These are phyloP conservation scores for Sporothrix brasiliensis DNA, from an alignment of 2,329 filamentous ascomycete species.

Conservation along the genomic window DNA sequence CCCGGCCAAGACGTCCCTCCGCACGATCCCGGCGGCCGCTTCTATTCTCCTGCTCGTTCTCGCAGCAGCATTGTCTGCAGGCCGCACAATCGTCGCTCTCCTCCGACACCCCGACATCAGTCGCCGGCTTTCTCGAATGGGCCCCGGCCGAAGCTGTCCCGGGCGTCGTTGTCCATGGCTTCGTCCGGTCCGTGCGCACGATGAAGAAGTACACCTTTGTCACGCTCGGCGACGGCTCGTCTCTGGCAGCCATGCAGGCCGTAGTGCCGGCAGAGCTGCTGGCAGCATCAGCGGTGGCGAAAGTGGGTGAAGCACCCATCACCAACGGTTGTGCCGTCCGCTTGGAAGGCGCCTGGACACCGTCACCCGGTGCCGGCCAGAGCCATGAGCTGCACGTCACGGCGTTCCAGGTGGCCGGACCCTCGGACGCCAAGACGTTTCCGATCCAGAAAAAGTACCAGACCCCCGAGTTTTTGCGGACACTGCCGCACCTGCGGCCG, in stretches of 20 bases:
- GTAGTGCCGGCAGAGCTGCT: constrained; percentile 69
- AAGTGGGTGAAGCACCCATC: constrained; percentile 58
- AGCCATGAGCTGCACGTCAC: constrained; percentile 79
- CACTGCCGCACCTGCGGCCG: constrained; percentile 81
- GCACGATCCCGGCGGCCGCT: neutral
- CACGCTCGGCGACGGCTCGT: constrained; percentile 84
- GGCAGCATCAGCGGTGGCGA: constrained; percentile 51
- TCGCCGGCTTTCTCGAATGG: constrained; percentile 61
- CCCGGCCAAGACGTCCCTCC: neutral
- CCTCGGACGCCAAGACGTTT: constrained; percentile 80
- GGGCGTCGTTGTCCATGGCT: constrained; percentile 71
- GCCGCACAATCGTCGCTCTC: constrained; percentile 37
- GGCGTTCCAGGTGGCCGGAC: constrained; percentile 69
- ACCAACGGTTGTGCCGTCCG: constrained; percentile 75
- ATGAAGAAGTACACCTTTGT: constrained; percentile 86
- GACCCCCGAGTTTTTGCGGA: constrained; percentile 82
- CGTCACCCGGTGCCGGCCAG: constrained; percentile 69
- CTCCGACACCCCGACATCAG: constrained; percentile 41
- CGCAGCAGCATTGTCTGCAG: constrained; percentile 21
- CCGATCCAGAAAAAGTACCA: constrained; percentile 98
- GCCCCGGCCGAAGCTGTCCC: constrained; percentile 49
- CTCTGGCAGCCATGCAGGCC: constrained; percentile 75
- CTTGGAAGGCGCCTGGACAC: constrained; percentile 75
- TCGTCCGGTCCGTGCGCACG: constrained; percentile 80
- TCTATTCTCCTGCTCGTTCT: neutral